Evolutionary conservation across 768 basidiomycete species (phyloP), one percentile per base, ranked within the genome.

Genomic region (Russula foetens): DNA sequence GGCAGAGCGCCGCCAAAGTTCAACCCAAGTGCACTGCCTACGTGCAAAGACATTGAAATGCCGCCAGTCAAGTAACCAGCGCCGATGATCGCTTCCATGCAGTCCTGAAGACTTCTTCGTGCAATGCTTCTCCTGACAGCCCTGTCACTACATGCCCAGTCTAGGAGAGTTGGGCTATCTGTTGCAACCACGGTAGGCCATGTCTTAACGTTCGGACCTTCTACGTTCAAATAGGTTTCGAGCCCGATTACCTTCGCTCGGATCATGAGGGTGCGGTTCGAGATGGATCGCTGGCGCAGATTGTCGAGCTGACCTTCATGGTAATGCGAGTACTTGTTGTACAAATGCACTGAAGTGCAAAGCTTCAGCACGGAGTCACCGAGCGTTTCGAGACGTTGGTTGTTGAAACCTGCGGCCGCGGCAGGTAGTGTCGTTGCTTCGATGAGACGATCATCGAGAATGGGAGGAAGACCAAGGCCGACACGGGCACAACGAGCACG

Each of bases 301-400:
- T 72, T 73, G 38, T 84, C 77, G 44, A 96, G 78, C 64, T 92
- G 89, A 0, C 93, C 92, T 76, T 96, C 93, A 66, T 94, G 88
- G 24, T 85, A 77, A 63, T 83, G 77, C 0, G 89, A 88, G 67
- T 80, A 91, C 63, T 79, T 82, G 74, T 88, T 90, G 73, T 86
- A 85, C 5, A 90, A 73, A 68, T 92, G 82, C 2, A 92, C 83
- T 23, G 86, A 87, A 4, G 84, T 84, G 51, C 84, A 81, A 26
- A 94, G 72, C 67, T 92, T 86, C 45, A 92, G 76, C 1, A 92
- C 89, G 0, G 86, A 82, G 68, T 96, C 93, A 9, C 93, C 93
- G 7, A 95, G 75, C 0, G 91, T 93, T 70, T 96, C 93, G 57
- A 95, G 70, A 0, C 90, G 83, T 67, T 96, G 90, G 63, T 94